Percentiles rank a stretch among this genome's conserved stretches.
These are phyloP conservation scores for Kwoniella dejecticola DNA, from an alignment of 768 basidiomycete species.

Conservation along the genomic window DNA sequence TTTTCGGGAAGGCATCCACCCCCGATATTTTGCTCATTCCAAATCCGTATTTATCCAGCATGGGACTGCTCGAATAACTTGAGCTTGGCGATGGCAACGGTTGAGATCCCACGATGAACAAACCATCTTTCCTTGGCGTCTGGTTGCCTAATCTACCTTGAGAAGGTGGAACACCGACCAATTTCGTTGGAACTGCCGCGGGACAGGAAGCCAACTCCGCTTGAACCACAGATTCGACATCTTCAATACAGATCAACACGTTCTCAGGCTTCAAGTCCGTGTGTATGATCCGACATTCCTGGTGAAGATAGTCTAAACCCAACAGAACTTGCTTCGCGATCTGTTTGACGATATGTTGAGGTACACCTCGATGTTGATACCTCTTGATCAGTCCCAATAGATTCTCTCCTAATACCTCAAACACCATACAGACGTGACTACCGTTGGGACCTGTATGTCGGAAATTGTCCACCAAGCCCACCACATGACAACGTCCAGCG, in stretches of 20 bases:
- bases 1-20: constrained; percentile 25
- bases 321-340: constrained; percentile 95
- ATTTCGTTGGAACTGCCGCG: constrained; percentile 67
- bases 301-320: constrained; percentile 96
- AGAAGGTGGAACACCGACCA: constrained; percentile 85
- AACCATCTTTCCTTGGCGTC: constrained; percentile 79
- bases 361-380: constrained; percentile 97
- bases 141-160: constrained; percentile 95
- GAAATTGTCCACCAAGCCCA: constrained; percentile 97
- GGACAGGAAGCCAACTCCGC: constrained; percentile 69
- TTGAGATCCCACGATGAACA: constrained; percentile 88
- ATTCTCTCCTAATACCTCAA: constrained; percentile 97
- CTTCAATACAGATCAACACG: constrained; percentile 93
- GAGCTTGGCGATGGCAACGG: constrained; percentile 75
- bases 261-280: constrained; percentile 99
- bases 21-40: constrained; percentile 84
- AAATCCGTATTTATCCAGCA: constrained; percentile 84
- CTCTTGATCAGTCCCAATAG: constrained; percentile 92
- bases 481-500: constrained; percentile 89
- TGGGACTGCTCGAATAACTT: constrained; percentile 72
- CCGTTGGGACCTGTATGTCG: constrained; percentile 95
- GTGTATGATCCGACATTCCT: constrained; percentile 95
- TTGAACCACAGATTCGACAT: constrained; percentile 89
- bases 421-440: constrained; percentile 98
- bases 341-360: constrained; percentile 87